Evolutionary conservation across 2,329 filamentous ascomycete species (phyloP), one percentile per base, ranked within the genome.

Genomic region (Alternaria solani): DNA sequence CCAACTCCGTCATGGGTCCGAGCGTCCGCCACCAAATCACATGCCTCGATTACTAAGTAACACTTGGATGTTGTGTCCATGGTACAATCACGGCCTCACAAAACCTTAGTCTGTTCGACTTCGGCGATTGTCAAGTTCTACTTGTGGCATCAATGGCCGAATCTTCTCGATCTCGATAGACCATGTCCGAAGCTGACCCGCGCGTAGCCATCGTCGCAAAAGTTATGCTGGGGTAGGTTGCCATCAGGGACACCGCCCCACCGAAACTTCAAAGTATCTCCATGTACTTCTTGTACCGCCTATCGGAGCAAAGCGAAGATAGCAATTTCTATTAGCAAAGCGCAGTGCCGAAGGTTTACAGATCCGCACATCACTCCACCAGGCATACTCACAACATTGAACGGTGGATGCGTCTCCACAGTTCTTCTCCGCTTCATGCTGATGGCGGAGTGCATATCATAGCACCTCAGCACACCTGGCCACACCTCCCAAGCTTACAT

Each of bases 1-100:
- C 41, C 41, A 56, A 68, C 64, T 69, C 70, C 71, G 73, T 77
- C 70, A 75, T 75, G 63, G 71, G 68, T 57, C 70, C 71, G 55
- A 70, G 63, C 65, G 67, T 59, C 59, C 57, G 39, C 54, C 68
- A 62, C 62, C 70, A 60, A 68, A 69, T 76, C 74, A 76, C 70
- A 66, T 75, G 74, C 26, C 23, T 38, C 63, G 61, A 53, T 68
- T 70, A 68, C 46, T 42, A 57, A 48, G 39, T 39, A 30, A 8
- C 41, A 44, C 25, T 46, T 16, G 18, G 26, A 48, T 52, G 51
- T 25, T 32, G 32, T 34, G 36, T 30, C 38, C 32, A 39, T 20
- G 12, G 39, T 34, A 48, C 25, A 18, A 30, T 41, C 52, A 42
- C 55, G n/a, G 25, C 25, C 41, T 58, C 38, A 39, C 20, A 16